Base-by-base conservation (phyloP, 139 green algal species). In the Medakamo hakoo region DNA sequence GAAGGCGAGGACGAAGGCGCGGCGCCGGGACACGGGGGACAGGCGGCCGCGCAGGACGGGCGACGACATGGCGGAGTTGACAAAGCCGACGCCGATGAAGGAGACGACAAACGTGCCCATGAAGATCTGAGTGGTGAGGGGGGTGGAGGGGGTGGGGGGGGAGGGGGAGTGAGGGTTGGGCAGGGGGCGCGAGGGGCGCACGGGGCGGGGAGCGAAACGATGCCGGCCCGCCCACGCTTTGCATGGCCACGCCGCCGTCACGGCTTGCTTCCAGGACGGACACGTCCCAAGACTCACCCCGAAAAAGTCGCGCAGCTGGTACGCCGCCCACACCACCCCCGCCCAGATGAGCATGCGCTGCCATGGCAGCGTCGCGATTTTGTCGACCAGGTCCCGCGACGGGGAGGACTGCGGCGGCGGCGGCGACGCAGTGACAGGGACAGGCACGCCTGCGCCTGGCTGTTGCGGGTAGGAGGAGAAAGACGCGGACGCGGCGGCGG, bases 31-130 rank as follows among this genome's bases (percentile, higher is more conserved):
- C 2, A 60, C 56, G 55, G 57, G 30, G 56, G 66, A 63, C 27
- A 32, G 65, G 27, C 77, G 71, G 26, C 23, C 55, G 2, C 27
- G 30, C 18, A 84, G 57, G 26, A 67, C 23, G 30, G 64, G 57
- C 26, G 40, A 64, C 30, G 74, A 66, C 52, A 79, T 28, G 3
- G 67, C 70, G 27, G 55, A 74, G 21, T 74, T 61, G 26, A 91
- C 79, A 62, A 94, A 86, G 48, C 70, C 75, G 68, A 92, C 91
- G 52, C 87, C 88, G 31, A 95, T 87, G 64, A 93, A 93, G 3
- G 85, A 84, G 5, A 94, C 66, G 30, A 95, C 83, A 73, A 95
- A 95, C 2, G 82, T 90, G 26, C 87, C 87, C 78, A 95, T 92
- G 4, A 78, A 76, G 66, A 95, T 92, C 86, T 94, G 78, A 31